A percentile compares a stretch with the other conserved stretches of the same genome.
phyloP scores from a whole-genome alignment of 208 protist species.

The Crithidia acanthocephali region DNA sequence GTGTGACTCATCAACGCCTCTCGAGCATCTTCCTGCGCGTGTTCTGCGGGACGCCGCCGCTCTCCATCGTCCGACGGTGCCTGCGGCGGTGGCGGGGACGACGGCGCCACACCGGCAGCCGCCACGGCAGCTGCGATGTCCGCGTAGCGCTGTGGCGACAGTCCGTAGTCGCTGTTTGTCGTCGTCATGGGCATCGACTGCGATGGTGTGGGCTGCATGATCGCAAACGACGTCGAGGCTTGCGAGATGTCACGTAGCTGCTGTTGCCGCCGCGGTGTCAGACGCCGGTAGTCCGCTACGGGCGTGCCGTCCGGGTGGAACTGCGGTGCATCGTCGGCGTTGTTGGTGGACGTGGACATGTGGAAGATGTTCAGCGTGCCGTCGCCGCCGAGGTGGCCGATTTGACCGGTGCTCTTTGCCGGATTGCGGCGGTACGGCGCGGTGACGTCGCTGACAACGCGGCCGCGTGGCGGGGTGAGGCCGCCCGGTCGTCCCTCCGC shows the following conservation, averaged over 20 bases:
- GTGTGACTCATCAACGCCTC: not conserved
- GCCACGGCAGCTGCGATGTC: not conserved
- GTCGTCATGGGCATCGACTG: conserved; percentile 1
- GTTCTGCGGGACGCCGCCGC: not conserved
- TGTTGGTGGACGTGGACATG: not conserved
- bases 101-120: not conserved
- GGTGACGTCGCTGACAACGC: conserved; percentile 32
- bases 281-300: too few relatives aligned
- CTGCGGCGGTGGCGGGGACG: conserved; percentile 5
- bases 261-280: not conserved
- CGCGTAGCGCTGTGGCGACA: not conserved
- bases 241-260: conserved; percentile 9
- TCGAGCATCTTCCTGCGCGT: not conserved
- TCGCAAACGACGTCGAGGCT: conserved; percentile 15
- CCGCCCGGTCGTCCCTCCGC: conserved; percentile 2
- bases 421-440: conserved; percentile 35
- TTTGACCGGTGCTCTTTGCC: conserved; percentile 16
- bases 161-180: conserved; percentile 26
- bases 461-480: conserved; percentile 29
- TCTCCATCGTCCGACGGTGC: not conserved
- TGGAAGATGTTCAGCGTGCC: conserved; percentile 22
- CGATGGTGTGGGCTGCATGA: conserved; percentile 8
- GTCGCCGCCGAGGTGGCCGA: conserved; percentile 17
- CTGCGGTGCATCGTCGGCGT: not conserved
- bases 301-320: too few relatives aligned